Percentiles rank a stretch among this genome's conserved stretches.
These are phyloP conservation scores for Geranomyces michiganensis DNA, from an alignment of 192 early-diverging fungal species.

Conservation along the genomic window DNA sequence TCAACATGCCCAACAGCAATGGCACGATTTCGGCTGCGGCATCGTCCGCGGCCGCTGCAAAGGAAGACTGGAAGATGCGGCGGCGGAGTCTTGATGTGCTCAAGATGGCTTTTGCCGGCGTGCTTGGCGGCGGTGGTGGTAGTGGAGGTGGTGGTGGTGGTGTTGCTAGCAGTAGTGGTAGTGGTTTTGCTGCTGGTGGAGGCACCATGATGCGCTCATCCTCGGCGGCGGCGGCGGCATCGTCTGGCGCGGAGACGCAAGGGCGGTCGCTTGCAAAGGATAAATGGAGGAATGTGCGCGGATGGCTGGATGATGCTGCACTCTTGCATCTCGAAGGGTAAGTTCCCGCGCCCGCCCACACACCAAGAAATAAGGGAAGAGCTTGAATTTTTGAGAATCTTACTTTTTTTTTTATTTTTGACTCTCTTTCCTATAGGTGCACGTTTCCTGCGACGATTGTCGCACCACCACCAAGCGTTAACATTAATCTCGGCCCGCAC, in stretches of 20 bases:
- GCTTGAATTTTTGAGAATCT: too few relatives aligned
- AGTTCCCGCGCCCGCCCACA: too few relatives aligned
- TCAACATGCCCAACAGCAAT: neutral
- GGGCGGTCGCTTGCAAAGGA: conserved; percentile 10
- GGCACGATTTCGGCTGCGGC: neutral
- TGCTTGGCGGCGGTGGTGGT: neutral
- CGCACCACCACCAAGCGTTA: too few relatives aligned
- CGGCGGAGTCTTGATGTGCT: conserved; percentile 22
- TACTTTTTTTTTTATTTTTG: too few relatives aligned
- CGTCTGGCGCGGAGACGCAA: neutral
- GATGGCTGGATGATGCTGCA: conserved; percentile 29
- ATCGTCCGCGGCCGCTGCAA: neutral
- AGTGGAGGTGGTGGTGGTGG: neutral
- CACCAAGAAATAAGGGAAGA: too few relatives aligned
- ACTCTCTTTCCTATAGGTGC: too few relatives aligned
- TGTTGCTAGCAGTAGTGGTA: too few relatives aligned
- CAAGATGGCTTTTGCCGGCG: conserved; percentile 13
- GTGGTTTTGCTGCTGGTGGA: too few relatives aligned
- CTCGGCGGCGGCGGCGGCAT: neutral
- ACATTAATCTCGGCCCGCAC: too few relatives aligned
- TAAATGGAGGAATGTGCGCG: conserved; percentile 18
- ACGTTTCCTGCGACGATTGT: too few relatives aligned
- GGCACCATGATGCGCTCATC: neutral
- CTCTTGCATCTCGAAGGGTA: conserved; percentile 24
- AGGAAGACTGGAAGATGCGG: conserved; percentile 9